Evolutionary conservation across 345 rosid species (phyloP).

Genomic region (Gossypium mustelinum): DNA sequence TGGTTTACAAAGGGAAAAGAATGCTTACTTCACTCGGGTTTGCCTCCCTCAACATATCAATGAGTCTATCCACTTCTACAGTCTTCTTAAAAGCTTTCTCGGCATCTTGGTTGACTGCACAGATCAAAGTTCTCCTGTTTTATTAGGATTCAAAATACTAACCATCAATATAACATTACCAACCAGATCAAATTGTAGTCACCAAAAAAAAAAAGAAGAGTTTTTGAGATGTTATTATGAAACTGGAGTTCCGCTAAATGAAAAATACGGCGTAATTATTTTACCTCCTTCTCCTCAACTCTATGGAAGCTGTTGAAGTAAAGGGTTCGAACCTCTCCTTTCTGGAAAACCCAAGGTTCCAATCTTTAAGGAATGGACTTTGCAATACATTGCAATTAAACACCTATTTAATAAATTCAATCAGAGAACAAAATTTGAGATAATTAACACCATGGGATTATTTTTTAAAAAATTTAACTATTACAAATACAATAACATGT

Average conservation of each 20-base stretch:
- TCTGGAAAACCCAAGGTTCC: conserved; percentile 4
- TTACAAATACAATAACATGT: too few species aligned
- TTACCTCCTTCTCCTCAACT: conserved; percentile 6
- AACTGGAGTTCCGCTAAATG: background rate
- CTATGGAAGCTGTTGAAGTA: conserved; percentile 2
- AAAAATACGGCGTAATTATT: background rate
- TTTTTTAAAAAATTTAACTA: too few species aligned
- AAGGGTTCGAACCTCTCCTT: background rate
- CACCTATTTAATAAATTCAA: background rate
- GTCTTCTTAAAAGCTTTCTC: conserved; percentile 91
- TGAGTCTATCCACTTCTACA: conserved; percentile 74
- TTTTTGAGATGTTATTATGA: background rate
- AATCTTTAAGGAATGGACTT: conserved; percentile 4
- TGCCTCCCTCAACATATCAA: conserved; percentile 69
- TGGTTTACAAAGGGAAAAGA: background rate
- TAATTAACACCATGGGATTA: background rate
- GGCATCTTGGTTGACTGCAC: conserved; percentile 75
- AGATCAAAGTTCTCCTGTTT: conserved; percentile 87
- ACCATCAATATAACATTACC: conserved; percentile 28
- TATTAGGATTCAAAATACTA: conserved; percentile 49
- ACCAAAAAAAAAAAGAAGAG: background rate
- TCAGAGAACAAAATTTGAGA: too few species aligned
- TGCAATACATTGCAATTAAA: conserved; percentile 5
- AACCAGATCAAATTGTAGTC: background rate
- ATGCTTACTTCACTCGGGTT: conserved; percentile 61